Conservation (phyloP, 2,329 filamentous ascomycete species). For the Fusarium oligoseptatum region DNA sequence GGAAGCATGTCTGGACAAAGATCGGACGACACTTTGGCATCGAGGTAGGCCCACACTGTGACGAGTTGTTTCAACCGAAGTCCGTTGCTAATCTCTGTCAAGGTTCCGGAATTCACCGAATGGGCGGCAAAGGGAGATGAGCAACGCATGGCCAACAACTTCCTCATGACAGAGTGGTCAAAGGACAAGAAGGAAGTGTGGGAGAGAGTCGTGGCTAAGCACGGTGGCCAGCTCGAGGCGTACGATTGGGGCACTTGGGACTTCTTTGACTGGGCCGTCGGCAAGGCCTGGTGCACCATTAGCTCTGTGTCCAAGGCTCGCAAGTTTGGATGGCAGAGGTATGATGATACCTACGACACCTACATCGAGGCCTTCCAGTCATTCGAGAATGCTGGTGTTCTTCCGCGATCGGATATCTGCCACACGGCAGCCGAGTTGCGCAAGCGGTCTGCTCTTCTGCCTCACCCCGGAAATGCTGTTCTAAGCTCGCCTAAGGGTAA, state of each 20-base stretch:
- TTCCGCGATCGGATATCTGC: conserved; percentile 13
- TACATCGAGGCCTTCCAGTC: conserved; percentile 33
- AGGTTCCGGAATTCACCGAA: conserved; percentile 23
- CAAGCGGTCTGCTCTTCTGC: background rate
- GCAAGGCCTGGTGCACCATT: conserved; percentile 36
- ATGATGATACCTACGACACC: conserved; percentile 33
- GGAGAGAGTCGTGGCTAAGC: conserved; percentile 29
- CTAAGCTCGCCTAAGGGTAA: background rate
- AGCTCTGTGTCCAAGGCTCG: conserved; percentile 26
- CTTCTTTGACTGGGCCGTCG: conserved; percentile 38
- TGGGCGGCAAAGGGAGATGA: conserved; percentile 31
- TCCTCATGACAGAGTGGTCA: conserved; percentile 31
- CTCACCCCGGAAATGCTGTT: conserved; percentile 26
- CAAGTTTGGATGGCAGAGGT: conserved; percentile 37
- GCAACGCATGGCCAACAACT: conserved; percentile 31
- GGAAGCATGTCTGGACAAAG: conserved; percentile 13
- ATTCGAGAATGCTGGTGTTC: conserved; percentile 35
- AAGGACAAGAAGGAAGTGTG: conserved; percentile 35
- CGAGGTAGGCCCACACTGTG: conserved; percentile 1
- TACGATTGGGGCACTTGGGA: conserved; percentile 38
- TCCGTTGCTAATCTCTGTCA: background rate
- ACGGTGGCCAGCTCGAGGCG: conserved; percentile 29
- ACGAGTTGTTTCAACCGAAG: background rate
- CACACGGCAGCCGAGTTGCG: background rate
- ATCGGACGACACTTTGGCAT: conserved; percentile 15